Evolutionary conservation across 2,329 filamentous ascomycete genomes (phyloP).

Genomic region (Venturia aucupariae): DNA sequence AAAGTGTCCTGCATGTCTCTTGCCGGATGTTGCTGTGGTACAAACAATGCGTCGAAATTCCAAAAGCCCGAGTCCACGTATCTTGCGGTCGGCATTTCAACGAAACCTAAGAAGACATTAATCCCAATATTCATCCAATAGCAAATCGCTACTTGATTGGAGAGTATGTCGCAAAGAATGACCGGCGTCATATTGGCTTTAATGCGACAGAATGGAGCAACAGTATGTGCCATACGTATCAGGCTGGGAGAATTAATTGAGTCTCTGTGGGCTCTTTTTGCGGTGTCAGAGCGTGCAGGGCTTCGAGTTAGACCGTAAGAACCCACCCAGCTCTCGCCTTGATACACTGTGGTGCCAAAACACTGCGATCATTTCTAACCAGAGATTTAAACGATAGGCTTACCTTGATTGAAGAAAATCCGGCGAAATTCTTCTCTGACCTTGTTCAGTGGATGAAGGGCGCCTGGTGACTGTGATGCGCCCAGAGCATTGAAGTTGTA

Average conservation of each 20-base stretch:
- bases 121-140: not conserved
- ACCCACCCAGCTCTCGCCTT: too few relatives aligned
- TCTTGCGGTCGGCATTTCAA: conserved; percentile 24
- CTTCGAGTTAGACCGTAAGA: too few relatives aligned
- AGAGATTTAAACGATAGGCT: too few relatives aligned
- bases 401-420: conserved; percentile 94
- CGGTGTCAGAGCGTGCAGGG: too few relatives aligned
- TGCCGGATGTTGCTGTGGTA: conserved; percentile 94
- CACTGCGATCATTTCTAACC: too few relatives aligned
- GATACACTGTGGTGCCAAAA: too few relatives aligned
- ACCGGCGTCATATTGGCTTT: too few relatives aligned
- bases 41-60: conserved; percentile 97
- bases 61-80: conserved; percentile 97
- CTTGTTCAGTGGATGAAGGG: conserved; percentile 64
- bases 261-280: too few relatives aligned
- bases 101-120: not conserved
- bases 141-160: too few relatives aligned
- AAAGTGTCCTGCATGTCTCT: conserved; percentile 92
- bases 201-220: conserved; percentile 49
- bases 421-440: conserved; percentile 91
- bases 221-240: conserved; percentile 48
- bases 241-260: too few relatives aligned
- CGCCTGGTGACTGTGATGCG: conserved; percentile 45
- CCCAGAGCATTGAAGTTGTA: conserved; percentile 69
- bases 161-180: too few relatives aligned